These are phyloP conservation scores for Amanita inopinata DNA, from an alignment of 768 basidiomycete species.

Conservation along the genomic window DNA sequence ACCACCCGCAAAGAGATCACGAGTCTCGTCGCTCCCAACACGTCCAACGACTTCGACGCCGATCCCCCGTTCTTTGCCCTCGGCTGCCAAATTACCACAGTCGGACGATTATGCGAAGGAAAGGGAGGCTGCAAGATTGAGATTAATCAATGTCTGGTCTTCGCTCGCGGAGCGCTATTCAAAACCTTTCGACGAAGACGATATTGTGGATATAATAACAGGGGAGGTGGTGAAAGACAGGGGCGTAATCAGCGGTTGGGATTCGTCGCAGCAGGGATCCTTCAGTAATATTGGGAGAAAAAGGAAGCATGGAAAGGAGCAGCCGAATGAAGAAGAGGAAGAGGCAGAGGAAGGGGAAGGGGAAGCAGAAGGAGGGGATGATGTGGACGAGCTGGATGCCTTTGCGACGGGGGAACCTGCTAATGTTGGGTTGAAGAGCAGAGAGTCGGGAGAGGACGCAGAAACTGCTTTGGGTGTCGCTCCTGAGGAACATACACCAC, in stretches of 20 bases:
- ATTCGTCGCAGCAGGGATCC: constrained; percentile 38
- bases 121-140: constrained; percentile 44
- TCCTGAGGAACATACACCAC: not conserved
- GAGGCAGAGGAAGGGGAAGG: constrained; percentile 47
- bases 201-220: constrained; percentile 62
- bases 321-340: constrained; percentile 37
- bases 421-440: no score
- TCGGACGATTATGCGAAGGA: constrained; percentile 39
- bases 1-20: constrained; percentile 9
- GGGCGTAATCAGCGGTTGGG: constrained; percentile 42
- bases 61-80: constrained; percentile 24
- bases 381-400: constrained; percentile 49
- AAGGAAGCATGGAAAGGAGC: constrained; percentile 28
- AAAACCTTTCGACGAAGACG: constrained; percentile 64
- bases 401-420: constrained; percentile 27
- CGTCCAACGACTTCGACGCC: constrained; percentile 11
- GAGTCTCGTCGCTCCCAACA: constrained; percentile 7
- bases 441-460: constrained; percentile 21
- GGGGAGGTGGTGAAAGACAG: constrained; percentile 58
- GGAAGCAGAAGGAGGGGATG: constrained; percentile 39
- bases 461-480: constrained; percentile 6
- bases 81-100: constrained; percentile 16
- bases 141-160: constrained; percentile 56
- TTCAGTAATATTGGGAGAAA: constrained; percentile 28
- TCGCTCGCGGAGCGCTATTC: constrained; percentile 61